A percentile compares a stretch with the other conserved stretches of the same genome.
Conservation (phyloP, 306 rosid genomes). For the Vicia faba region DNA sequence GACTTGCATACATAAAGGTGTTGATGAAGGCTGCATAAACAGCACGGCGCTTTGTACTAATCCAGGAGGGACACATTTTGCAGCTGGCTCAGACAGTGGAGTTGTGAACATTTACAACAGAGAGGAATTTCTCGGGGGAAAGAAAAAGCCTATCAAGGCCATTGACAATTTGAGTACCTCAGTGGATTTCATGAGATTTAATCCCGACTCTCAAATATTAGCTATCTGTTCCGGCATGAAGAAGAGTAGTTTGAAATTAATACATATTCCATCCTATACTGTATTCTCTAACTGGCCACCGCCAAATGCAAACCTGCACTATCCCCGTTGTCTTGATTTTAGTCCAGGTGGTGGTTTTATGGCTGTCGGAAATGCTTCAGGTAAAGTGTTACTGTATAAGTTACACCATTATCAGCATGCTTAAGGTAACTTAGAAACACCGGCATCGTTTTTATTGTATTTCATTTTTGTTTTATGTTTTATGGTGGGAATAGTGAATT, state of each 20-base stretch:
- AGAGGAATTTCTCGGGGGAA: constrained; percentile 44
- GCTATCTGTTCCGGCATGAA: constrained; percentile 69
- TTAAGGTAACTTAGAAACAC: constrained; percentile 7
- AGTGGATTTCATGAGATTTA: constrained; percentile 41
- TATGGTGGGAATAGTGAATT: not conserved
- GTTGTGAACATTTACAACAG: constrained; percentile 41
- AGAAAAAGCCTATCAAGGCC: constrained; percentile 33
- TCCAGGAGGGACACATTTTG: constrained; percentile 38
- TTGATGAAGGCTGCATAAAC: constrained; percentile 42
- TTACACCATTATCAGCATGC: constrained; percentile 55
- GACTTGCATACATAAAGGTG: constrained; percentile 67
- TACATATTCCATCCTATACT: constrained; percentile 72
- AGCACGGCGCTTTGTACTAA: constrained; percentile 36
- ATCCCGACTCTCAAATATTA: constrained; percentile 43
- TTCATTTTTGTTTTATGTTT: not conserved
- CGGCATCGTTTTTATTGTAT: constrained; percentile 1
- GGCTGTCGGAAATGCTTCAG: constrained; percentile 83
- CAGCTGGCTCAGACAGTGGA: constrained; percentile 43
- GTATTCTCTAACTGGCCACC: constrained; percentile 88
- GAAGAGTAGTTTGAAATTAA: constrained; percentile 71
- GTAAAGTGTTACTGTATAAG: constrained; percentile 66
- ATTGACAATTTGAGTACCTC: constrained; percentile 33
- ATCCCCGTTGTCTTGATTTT: constrained; percentile 75
- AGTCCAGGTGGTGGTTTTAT: constrained; percentile 93
- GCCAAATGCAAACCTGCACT: constrained; percentile 48